These are phyloP conservation scores for Boletus smithii DNA, from an alignment of 1,284 basidiomycete genomes.

Conservation along the genomic window DNA sequence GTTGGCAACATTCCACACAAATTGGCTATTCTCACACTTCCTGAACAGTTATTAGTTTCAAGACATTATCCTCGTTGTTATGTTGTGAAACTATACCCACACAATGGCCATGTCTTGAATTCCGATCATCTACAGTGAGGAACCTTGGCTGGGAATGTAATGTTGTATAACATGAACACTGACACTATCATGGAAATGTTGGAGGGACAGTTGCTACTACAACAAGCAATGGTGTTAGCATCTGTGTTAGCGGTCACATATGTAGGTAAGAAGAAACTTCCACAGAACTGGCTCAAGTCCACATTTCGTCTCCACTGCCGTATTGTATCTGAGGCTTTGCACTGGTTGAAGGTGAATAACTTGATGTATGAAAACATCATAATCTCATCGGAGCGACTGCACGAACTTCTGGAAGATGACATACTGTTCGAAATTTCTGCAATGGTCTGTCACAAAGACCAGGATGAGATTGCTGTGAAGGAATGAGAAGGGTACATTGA, in stretches of 20 bases:
- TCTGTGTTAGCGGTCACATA: not conserved
- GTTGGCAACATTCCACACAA: not conserved
- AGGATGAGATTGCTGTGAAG: not conserved
- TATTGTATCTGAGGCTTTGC: not conserved
- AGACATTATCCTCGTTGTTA: not conserved
- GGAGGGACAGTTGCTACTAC: not conserved
- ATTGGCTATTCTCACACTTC: not conserved
- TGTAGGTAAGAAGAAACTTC: not conserved
- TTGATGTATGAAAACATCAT: not conserved
- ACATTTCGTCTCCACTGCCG: not conserved
- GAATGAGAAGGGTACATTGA: too few species aligned
- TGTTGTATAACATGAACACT: not conserved
- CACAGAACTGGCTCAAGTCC: not conserved
- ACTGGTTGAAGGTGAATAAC: not conserved
- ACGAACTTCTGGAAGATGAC: not conserved
- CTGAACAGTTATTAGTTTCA: not conserved
- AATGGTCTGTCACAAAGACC: not conserved
- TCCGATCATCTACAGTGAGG: not conserved
- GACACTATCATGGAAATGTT: not conserved
- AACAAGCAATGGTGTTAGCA: not conserved
- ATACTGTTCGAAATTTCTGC: not conserved
- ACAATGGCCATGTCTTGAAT: not conserved
- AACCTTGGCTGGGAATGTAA: not conserved
- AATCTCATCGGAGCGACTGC: not conserved
- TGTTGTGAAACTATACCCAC: not conserved